Conservation (phyloP, 352 stramenopile species). For the Pythium apleroticum region DNA sequence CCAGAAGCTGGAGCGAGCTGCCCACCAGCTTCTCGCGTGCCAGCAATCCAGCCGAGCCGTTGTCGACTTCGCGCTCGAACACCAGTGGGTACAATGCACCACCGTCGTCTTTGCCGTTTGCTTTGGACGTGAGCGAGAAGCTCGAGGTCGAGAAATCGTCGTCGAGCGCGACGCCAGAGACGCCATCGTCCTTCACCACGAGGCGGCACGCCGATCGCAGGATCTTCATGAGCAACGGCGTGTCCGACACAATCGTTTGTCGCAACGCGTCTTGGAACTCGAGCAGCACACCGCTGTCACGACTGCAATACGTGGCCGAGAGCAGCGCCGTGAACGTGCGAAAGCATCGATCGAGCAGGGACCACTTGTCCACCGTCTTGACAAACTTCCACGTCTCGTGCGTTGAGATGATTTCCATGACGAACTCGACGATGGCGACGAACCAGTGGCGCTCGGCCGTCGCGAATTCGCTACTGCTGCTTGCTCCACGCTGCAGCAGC, state of each 20-base stretch:
- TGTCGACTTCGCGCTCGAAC: slow-evolving; percentile 35
- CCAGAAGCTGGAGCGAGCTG: slow-evolving; percentile 47
- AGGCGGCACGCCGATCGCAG: slow-evolving; percentile 28
- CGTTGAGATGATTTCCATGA: slow-evolving; percentile 53
- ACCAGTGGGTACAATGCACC: slow-evolving; percentile 31
- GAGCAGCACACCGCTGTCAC: slow-evolving; percentile 40
- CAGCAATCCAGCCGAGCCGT: slow-evolving; percentile 21
- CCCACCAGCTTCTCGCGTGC: slow-evolving; percentile 42
- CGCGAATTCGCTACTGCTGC: slow-evolving; percentile 18
- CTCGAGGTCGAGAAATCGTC: slow-evolving; percentile 10
- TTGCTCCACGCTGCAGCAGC: slow-evolving; percentile 1
- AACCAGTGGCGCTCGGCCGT: slow-evolving; percentile 44
- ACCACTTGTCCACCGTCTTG: slow-evolving; percentile 35
- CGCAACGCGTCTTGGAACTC: slow-evolving; percentile 51
- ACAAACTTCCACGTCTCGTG: slow-evolving; percentile 70
- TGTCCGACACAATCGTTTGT: slow-evolving; percentile 47
- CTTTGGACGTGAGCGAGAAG: slow-evolving; percentile 2
- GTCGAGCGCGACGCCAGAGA: slow-evolving; percentile 26
- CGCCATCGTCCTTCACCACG: slow-evolving; percentile 4
- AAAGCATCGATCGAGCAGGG: slow-evolving; percentile 53
- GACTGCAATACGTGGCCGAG: slow-evolving; percentile 37
- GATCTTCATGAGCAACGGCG: slow-evolving; percentile 62
- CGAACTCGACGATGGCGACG: slow-evolving; percentile 52
- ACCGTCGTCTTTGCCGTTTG: slow-evolving; percentile 10
- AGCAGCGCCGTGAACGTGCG: slow-evolving; percentile 51